Conservation (phyloP, 352 stramenopile species). For the Pythium chondricola region DNA sequence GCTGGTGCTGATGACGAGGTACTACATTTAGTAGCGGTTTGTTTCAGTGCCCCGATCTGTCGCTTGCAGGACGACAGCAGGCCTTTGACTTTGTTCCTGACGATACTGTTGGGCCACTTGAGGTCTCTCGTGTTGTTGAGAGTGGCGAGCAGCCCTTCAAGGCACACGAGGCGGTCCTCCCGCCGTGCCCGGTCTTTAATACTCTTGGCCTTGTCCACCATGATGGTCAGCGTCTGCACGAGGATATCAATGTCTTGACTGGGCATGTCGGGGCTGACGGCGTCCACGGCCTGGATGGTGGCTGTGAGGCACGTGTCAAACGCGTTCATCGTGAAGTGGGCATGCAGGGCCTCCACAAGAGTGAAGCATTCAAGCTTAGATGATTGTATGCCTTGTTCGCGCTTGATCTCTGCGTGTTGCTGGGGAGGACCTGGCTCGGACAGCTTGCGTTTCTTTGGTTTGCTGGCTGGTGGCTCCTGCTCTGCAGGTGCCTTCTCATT, state of each 20-base stretch:
- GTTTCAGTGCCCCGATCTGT: constrained; percentile 2
- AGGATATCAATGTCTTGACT: constrained; percentile 27
- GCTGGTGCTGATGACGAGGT: too few species aligned
- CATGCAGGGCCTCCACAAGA: not conserved
- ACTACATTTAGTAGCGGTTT: too few species aligned
- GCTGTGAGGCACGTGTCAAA: constrained; percentile 28
- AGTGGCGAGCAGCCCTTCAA: constrained; percentile 36
- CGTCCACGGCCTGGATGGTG: constrained; percentile 39
- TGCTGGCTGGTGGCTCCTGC: not conserved
- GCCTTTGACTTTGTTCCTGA: not conserved
- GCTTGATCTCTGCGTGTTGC: too few species aligned
- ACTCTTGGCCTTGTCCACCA: constrained; percentile 40
- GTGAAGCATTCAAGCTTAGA: too few species aligned
- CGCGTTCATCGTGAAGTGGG: constrained; percentile 4
- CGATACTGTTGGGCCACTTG: constrained; percentile 16
- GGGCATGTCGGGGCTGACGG: constrained; percentile 29
- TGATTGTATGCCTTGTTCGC: too few species aligned
- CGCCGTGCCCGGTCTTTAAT: constrained; percentile 28
- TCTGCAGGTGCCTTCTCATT: not conserved
- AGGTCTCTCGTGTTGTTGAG: constrained; percentile 31
- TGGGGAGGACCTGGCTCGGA: not conserved
- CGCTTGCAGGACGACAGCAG: not conserved
- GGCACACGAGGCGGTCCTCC: constrained; percentile 38
- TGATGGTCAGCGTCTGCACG: constrained; percentile 26
- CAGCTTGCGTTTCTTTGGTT: constrained; percentile 16